A percentile compares a stretch with the other conserved stretches of the same genome.
phyloP scores from a whole-genome alignment of 495 filamentous ascomycete genomes.

The Hyaloscypha bicolor region DNA sequence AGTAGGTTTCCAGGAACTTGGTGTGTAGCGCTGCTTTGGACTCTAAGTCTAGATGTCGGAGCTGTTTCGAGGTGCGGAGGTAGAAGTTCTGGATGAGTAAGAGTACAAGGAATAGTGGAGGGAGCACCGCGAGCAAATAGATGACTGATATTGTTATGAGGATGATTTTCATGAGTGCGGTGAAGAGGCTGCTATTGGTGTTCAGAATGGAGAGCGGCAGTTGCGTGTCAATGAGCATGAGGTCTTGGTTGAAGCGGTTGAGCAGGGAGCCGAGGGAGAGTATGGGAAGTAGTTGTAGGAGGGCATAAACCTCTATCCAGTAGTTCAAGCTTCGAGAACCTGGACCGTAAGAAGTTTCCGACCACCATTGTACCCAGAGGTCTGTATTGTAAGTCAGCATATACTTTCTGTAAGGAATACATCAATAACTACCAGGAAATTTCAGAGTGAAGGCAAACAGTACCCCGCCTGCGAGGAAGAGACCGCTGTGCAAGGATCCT shows the following conservation, averaged over 20 bases:
- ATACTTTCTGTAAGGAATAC: no score
- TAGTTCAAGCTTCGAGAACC: not conserved
- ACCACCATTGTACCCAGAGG: not conserved
- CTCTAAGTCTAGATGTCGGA: constrained; percentile 60
- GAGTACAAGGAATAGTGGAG: constrained; percentile 17
- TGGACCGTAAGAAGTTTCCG: not conserved
- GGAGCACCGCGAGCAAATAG: not conserved
- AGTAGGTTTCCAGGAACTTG: constrained; percentile 46
- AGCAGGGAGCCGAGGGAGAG: not conserved
- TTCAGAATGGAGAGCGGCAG: constrained; percentile 24
- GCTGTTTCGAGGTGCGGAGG: constrained; percentile 57
- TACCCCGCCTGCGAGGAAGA: no score
- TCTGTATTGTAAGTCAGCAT: no score
- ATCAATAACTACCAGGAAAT: no score
- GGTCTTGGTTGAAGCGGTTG: not conserved
- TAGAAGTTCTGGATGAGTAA: constrained; percentile 44
- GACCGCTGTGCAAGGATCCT: not conserved
- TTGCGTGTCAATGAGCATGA: not conserved
- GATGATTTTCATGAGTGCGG: not conserved
- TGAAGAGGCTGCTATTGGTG: constrained; percentile 39
- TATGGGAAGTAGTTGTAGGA: not conserved
- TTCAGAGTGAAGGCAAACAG: no score
- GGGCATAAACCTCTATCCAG: not conserved
- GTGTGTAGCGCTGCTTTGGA: constrained; percentile 47
- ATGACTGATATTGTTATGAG: not conserved